Conservation (phyloP, 2,329 filamentous ascomycete genomes). For the Colletotrichum zoysiae region DNA sequence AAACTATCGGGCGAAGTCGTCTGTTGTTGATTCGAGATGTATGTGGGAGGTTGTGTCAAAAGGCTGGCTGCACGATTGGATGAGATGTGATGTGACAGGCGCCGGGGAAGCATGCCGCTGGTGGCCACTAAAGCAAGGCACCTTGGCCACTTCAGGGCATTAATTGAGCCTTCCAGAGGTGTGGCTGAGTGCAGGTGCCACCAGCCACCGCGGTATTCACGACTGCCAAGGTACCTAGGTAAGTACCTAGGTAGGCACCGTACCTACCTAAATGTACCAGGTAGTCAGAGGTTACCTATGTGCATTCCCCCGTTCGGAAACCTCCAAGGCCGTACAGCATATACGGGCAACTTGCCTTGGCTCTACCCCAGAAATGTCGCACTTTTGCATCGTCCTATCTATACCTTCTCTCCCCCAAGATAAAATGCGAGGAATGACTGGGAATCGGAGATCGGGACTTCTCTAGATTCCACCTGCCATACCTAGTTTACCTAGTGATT, state of each 20-base stretch:
- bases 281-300: background rate
- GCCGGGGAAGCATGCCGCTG: constrained; percentile 13
- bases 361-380: background rate
- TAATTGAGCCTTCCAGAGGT: background rate
- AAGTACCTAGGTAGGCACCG: too few relatives aligned
- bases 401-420: background rate
- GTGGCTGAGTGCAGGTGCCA: constrained; percentile 7
- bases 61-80: constrained; percentile 26
- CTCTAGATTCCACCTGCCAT: background rate
- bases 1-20: constrained; percentile 5
- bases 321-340: background rate
- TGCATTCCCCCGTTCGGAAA: background rate
- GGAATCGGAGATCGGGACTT: background rate
- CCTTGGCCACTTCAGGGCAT: background rate
- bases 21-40: constrained; percentile 25
- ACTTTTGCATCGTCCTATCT: background rate
- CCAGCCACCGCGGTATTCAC: constrained; percentile 8
- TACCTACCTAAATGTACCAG: too few relatives aligned
- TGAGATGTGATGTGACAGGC: constrained; percentile 23
- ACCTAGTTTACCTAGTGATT: background rate
- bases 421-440: background rate
- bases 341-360: background rate
- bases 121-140: constrained; percentile 20
- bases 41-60: constrained; percentile 24
- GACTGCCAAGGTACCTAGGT: background rate